Evolutionary conservation across 768 basidiomycete species (phyloP).

Genomic region (Boletus pseudo-olivaceus): DNA sequence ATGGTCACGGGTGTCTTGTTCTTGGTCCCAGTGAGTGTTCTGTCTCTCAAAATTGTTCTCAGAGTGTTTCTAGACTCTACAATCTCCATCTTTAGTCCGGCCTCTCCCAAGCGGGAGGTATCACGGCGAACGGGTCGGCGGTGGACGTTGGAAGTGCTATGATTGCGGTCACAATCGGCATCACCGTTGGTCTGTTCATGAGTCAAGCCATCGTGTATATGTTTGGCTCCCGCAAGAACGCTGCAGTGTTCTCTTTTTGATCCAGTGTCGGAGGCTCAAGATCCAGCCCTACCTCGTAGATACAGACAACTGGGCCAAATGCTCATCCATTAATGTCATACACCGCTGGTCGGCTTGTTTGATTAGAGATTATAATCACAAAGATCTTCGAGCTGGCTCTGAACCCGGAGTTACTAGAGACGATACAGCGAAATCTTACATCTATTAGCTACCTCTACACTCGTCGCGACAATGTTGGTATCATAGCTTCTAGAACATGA

Average conservation of each 20-base stretch:
- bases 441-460: constrained; percentile 6
- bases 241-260: constrained; percentile 82
- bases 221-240: constrained; percentile 80
- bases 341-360: constrained; percentile 8
- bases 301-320: background rate
- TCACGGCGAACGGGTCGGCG: constrained; percentile 74
- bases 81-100: constrained; percentile 52
- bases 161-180: constrained; percentile 88
- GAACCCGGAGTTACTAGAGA: background rate
- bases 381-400: background rate
- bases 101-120: constrained; percentile 81
- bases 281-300: background rate
- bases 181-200: constrained; percentile 87
- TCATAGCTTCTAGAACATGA: constrained; percentile 64
- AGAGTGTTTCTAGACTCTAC: background rate
- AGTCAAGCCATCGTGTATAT: constrained; percentile 85
- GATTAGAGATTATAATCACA: background rate
- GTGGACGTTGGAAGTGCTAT: constrained; percentile 86
- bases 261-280: background rate
- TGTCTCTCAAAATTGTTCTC: background rate
- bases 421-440: constrained; percentile 1
- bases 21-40: constrained; percentile 70
- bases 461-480: constrained; percentile 1
- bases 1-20: constrained; percentile 91
- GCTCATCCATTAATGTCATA: background rate